Conservation (phyloP, 75 land plant genomes). For the Picea sitchensis region DNA sequence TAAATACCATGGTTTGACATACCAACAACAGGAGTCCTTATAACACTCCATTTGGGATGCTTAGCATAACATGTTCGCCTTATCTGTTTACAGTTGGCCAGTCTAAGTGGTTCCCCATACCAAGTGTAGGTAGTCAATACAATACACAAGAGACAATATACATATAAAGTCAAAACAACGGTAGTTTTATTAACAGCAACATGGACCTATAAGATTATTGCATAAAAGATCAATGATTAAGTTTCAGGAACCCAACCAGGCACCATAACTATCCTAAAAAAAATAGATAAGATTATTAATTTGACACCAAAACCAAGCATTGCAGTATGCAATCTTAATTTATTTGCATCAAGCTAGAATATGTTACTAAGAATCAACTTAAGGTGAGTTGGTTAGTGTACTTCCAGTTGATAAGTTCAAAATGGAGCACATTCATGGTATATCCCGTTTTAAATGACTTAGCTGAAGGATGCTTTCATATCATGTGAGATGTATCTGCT, state of each 20-base stretch:
- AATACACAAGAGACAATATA: neutral
- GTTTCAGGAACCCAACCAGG: neutral
- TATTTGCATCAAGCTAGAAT: neutral
- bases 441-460: too few species aligned
- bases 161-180: neutral
- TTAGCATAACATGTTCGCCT: neutral
- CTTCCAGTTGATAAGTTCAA: too few species aligned
- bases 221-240: neutral
- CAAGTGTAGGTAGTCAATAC: neutral
- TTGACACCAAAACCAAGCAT: neutral
- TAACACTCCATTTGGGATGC: neutral
- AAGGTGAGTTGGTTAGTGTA: too few species aligned
- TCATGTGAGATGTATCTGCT: too few species aligned
- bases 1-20: neutral
- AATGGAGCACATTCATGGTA: too few species aligned
- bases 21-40: neutral
- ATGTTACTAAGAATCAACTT: neutral
- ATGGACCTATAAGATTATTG: neutral
- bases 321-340: neutral
- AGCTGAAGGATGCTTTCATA: too few species aligned
- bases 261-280: too few species aligned
- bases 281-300: neutral
- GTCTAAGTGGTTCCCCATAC: neutral
- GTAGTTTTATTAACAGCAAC: neutral
- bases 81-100: neutral